Conservation (phyloP, 2,329 filamentous ascomycete species). For the Aspergillus sp. region DNA sequence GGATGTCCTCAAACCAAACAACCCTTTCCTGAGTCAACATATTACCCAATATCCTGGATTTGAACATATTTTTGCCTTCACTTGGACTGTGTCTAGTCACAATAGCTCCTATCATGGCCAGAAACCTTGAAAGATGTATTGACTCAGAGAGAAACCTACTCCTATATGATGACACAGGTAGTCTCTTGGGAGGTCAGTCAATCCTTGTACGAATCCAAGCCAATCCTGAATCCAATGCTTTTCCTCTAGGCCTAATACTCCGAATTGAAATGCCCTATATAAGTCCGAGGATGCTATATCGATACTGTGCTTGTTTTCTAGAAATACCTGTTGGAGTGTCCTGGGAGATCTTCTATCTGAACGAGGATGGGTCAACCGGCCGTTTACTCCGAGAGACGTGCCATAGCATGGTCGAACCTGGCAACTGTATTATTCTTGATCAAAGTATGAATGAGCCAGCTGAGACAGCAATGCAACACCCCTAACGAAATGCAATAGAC, state of each 20-base stretch:
- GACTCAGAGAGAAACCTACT: background rate
- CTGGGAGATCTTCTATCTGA: background rate
- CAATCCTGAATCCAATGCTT: background rate
- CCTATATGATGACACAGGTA: background rate
- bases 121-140: background rate
- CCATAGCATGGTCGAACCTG: background rate
- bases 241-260: background rate
- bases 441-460: background rate
- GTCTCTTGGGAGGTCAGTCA: background rate
- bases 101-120: background rate
- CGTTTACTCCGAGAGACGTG: background rate
- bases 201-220: background rate
- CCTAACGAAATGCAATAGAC: background rate
- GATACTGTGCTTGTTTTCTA: background rate
- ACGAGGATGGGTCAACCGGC: background rate
- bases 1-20: too few species aligned
- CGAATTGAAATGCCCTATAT: background rate
- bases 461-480: background rate
- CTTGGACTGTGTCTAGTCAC: too few species aligned
- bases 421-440: background rate
- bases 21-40: too few species aligned
- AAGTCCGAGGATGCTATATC: background rate
- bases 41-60: too few species aligned
- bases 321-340: background rate
- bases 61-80: too few species aligned